Conservation (phyloP, 805 yeast species). For the Zygosaccharomyces bisporus region DNA sequence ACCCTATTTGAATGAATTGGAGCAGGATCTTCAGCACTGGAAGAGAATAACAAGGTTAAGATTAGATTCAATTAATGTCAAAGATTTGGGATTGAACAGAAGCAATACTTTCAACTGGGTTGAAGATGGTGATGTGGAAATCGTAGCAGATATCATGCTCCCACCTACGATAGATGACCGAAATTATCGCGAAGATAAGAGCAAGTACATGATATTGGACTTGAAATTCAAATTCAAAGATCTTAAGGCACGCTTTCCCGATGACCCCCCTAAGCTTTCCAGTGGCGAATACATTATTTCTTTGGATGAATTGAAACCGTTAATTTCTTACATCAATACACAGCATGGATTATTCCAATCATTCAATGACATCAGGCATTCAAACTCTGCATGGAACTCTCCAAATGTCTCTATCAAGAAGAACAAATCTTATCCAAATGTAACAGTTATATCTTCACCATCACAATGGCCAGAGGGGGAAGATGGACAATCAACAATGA, state of each 20-base stretch:
- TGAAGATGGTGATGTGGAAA: slow-evolving; percentile 63
- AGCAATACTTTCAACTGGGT: slow-evolving; percentile 62
- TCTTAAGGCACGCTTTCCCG: slow-evolving; percentile 53
- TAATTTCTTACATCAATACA: slow-evolving; percentile 58
- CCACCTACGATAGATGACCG: slow-evolving; percentile 46
- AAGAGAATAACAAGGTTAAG: slow-evolving; percentile 48
- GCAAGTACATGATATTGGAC: slow-evolving; percentile 62
- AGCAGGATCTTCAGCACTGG: slow-evolving; percentile 43
- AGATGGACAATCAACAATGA: slow-evolving; percentile 15
- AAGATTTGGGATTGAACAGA: slow-evolving; percentile 36
- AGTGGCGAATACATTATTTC: slow-evolving; percentile 55
- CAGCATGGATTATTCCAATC: slow-evolving; percentile 33
- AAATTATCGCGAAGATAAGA: slow-evolving; percentile 13
- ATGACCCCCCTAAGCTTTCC: slow-evolving; percentile 47
- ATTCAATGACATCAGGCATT: slow-evolving; percentile 16
- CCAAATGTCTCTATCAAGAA: slow-evolving; percentile 30
- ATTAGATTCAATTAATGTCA: slow-evolving; percentile 39
- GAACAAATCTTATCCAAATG: slow-evolving; percentile 30
- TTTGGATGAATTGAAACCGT: slow-evolving; percentile 54
- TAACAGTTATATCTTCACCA: slow-evolving; percentile 25
- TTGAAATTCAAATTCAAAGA: slow-evolving; percentile 62
- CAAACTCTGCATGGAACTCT: slow-evolving; percentile 25
- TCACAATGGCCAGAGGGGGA: slow-evolving; percentile 22
- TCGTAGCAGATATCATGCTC: slow-evolving; percentile 67
- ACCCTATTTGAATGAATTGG: slow-evolving; percentile 42